Percentiles rank a stretch among this genome's conserved stretches.
phyloP scores from a whole-genome alignment of 2,329 filamentous ascomycete species.

The Stemphylium beticola region DNA sequence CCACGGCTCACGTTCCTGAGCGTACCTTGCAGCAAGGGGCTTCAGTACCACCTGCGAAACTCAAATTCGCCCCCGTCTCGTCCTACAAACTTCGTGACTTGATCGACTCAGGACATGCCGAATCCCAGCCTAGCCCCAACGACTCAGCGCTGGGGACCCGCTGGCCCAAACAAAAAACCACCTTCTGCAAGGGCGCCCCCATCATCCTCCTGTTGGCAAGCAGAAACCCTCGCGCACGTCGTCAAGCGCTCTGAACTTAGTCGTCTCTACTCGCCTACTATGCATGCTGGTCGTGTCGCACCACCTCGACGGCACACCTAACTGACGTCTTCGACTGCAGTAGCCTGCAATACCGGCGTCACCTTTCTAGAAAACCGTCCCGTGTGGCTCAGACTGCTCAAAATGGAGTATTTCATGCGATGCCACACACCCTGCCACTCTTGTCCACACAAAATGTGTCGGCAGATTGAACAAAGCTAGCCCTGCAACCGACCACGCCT shows the following conservation, averaged over 20 bases:
- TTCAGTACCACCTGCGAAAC: constrained; percentile 35
- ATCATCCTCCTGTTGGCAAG: not conserved
- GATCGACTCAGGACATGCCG: constrained; percentile 30
- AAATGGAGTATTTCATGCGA: constrained; percentile 34
- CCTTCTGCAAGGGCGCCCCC: constrained; percentile 13
- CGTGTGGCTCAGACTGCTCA: constrained; percentile 28
- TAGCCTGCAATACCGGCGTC: constrained; percentile 24
- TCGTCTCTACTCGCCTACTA: not conserved
- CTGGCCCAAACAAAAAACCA: constrained; percentile 8
- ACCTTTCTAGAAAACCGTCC: constrained; percentile 39
- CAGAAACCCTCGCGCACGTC: not conserved
- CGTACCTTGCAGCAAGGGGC: constrained; percentile 47
- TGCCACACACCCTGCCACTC: constrained; percentile 38
- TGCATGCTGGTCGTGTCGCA: constrained; percentile 25
- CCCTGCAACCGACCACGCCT: constrained; percentile 3
- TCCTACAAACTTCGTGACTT: constrained; percentile 31
- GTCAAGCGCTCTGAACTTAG: not conserved
- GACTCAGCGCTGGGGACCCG: constrained; percentile 9
- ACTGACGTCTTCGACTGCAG: constrained; percentile 37
- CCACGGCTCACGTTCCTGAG: constrained; percentile 21
- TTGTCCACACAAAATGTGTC: constrained; percentile 5
- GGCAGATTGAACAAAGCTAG: constrained; percentile 11
- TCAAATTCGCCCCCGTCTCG: constrained; percentile 32
- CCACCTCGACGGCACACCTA: constrained; percentile 26
- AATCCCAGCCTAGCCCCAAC: constrained; percentile 16